Conservation (phyloP, 495 filamentous ascomycete species). For the Podospora pseudopauciseta region DNA sequence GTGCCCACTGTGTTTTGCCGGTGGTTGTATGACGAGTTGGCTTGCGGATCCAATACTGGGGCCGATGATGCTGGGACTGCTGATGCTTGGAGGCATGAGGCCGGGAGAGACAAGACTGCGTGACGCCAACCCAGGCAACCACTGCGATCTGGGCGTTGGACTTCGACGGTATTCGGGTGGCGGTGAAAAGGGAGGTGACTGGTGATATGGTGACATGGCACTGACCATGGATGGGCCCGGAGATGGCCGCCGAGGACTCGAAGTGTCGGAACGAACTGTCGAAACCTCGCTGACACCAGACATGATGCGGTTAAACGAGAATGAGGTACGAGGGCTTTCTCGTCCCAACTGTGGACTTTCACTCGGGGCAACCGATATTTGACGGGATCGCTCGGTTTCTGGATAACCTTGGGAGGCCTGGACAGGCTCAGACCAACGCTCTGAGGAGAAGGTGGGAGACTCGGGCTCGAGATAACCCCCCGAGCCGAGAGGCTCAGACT, state of each 20-base stretch:
- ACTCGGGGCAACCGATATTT: neutral
- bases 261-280: neutral
- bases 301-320: neutral
- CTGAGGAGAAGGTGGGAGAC: neutral
- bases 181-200: slow-evolving; percentile 2
- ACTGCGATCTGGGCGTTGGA: neutral
- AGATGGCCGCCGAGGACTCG: neutral
- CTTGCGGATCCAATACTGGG: neutral
- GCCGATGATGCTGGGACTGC: neutral
- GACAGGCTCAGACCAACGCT: slow-evolving; percentile 1
- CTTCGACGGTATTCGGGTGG: slow-evolving; percentile 12
- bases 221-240: neutral
- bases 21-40: neutral
- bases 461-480: neutral
- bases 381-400: neutral
- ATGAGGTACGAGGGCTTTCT: neutral
- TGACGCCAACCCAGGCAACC: neutral
- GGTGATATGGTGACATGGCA: neutral
- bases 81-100: neutral
- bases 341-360: neutral
- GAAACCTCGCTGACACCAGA: neutral
- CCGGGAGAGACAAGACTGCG: neutral
- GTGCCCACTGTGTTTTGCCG: neutral
- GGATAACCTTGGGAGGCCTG: neutral
- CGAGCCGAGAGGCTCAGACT: slow-evolving; percentile 17